Base-by-base conservation (phyloP, 176 grass and related monocot genomes). In the Saccharum officinarum region DNA sequence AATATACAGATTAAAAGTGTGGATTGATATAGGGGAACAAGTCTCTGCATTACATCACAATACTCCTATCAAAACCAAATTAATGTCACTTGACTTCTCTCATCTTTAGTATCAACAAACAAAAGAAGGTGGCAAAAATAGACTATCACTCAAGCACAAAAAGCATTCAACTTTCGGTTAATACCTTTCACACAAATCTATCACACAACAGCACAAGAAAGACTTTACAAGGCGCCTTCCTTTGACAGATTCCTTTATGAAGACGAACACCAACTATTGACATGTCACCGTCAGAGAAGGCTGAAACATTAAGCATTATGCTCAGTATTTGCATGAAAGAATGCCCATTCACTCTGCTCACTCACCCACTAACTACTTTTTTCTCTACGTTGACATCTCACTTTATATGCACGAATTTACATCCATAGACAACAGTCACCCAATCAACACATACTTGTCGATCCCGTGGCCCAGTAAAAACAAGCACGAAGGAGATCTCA, bases 361-460 rank as follows among this genome's bases (percentile, higher is more conserved):
- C 88, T 82, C 83, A 57, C 86, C 71, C 80, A 78, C 80, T 76
- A 76, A 68, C 70, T 85, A 84, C 75, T 39, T 64, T 59, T 57
- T 78, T 84, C 82, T 89, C 85, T 93, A 91, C 76, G 71, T 91
- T 90, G 88, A 89, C 87, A 57, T 78, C 75, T 87, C 83, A 87
- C 81, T 91, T 81, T 79, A 83, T 85, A 90, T 76, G 85, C 91
- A 90, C 88, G 87, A 92, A 94, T 97, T 91, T 94, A 94, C 95
- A 94, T 88, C 80, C 77, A 84, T 83, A 85, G 86, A 87, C 64
- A 82, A 86, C 60, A 82, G 78, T 91, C 88, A 92, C 78, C 83
- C 86, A 92, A 92, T 89, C 60, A 95, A 91, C 87, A 97, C 88
- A 76, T 80, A 93, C 85, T 88, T 87, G 83, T 89, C 76, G 80